Evolutionary conservation across 2,329 filamentous ascomycete species (phyloP).

Genomic region (Samsoniella hepiali): DNA sequence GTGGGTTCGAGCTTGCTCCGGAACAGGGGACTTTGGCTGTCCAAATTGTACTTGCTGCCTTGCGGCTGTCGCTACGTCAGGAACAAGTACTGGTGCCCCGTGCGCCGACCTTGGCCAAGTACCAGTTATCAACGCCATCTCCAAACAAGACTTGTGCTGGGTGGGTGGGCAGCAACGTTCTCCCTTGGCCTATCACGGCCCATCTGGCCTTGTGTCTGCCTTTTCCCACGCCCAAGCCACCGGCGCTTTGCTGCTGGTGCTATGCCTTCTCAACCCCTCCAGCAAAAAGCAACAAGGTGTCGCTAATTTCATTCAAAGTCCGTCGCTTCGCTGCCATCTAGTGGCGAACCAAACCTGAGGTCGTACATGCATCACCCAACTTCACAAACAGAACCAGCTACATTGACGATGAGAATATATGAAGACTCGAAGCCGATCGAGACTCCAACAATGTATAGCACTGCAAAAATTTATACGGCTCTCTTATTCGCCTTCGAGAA

Average conservation of each 20-base stretch:
- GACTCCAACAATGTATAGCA: no score
- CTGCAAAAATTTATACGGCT: not conserved
- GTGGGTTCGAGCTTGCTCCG: constrained; percentile 2
- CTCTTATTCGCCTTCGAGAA: not conserved
- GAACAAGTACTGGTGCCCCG: constrained; percentile 5
- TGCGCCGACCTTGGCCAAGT: constrained; percentile 2
- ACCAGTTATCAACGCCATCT: constrained; percentile 7
- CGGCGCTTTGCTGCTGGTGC: constrained; percentile 3
- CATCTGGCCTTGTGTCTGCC: not conserved
- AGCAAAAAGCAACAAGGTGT: not conserved
- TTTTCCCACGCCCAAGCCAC: not conserved
- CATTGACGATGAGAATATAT: not conserved
- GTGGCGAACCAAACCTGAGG: not conserved
- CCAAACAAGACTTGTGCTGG: constrained; percentile 3
- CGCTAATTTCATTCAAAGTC: not conserved
- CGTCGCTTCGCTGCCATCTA: not conserved
- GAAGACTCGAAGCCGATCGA: not conserved
- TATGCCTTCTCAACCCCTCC: not conserved
- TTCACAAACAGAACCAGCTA: not conserved
- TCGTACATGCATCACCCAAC: not conserved
- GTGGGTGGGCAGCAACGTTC: not conserved
- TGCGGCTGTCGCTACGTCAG: not conserved
- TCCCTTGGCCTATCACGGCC: not conserved
- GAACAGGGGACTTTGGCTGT: not conserved
- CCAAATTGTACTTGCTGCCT: not conserved